Evolutionary conservation across 768 basidiomycete genomes (phyloP).

Genomic region (Hericium alpestre): DNA sequence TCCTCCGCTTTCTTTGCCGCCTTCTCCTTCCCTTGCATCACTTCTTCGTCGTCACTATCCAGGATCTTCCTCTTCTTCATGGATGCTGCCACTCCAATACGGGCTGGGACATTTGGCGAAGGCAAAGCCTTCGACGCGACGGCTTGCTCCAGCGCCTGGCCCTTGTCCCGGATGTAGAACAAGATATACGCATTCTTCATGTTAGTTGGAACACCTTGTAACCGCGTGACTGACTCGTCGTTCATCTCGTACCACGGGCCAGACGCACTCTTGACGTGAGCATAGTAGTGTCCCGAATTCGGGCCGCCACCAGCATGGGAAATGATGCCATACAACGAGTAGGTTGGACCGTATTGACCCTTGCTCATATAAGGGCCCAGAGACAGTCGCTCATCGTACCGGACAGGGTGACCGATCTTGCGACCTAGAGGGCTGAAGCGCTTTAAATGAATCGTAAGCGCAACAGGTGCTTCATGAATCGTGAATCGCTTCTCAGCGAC

Average conservation of each 20-base stretch:
- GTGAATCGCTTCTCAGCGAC: conserved; percentile 86
- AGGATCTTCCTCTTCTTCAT: conserved; percentile 41
- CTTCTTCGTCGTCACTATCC: conserved; percentile 35
- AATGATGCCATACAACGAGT: conserved; percentile 85
- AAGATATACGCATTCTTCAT: conserved; percentile 86
- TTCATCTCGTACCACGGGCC: conserved; percentile 90
- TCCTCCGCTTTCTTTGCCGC: conserved; percentile 22
- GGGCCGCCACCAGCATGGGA: conserved; percentile 89
- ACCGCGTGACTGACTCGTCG: conserved; percentile 61
- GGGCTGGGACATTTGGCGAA: conserved; percentile 6
- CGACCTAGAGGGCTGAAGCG: conserved; percentile 86
- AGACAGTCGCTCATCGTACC: conserved; percentile 68
- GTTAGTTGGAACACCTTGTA: conserved; percentile 35
- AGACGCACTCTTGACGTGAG: conserved; percentile 61
- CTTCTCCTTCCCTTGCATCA: background rate
- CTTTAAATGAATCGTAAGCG: conserved; percentile 90
- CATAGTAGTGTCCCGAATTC: conserved; percentile 92
- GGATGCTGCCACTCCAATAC: conserved; percentile 31
- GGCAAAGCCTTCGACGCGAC: conserved; percentile 25
- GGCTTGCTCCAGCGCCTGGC: conserved; percentile 60
- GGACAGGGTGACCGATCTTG: conserved; percentile 69
- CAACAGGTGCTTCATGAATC: conserved; percentile 75
- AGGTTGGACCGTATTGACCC: conserved; percentile 62
- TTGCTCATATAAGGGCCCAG: conserved; percentile 79
- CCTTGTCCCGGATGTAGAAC: conserved; percentile 80